Base-by-base conservation (phyloP, 2,329 filamentous ascomycete genomes). In the Hypoxylon sp. region DNA sequence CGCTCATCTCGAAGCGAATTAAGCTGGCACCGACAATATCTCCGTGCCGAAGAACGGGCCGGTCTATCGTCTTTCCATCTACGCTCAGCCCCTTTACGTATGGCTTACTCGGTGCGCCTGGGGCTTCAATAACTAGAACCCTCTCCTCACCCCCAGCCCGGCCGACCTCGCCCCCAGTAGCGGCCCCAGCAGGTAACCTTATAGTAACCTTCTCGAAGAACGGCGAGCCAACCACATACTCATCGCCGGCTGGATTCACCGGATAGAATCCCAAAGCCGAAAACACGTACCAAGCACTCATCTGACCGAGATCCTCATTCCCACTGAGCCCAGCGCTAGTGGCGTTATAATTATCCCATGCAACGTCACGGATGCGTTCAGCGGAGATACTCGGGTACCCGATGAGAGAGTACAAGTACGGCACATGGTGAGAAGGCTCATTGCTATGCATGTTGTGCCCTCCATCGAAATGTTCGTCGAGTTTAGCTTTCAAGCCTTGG, bases 251-350 rank as follows among this genome's bases (percentile, higher is more conserved):
- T 0, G 75, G 69, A 47, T 78, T 74, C 27, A 77, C 67, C 0
- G 75, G 75, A 51, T 78, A 78, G 58, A 78, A 77, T 0, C 75
- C 75, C 7, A 78, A 57, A 3, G 75, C 73, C 0, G 74, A 75
- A 45, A 78, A 76, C 3, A 78, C 63, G 42, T 77, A 78, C 75
- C 75, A 78, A 0, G 75, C 74, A 51, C 74, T 78, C 75, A 78
- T 78, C 64, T 78, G 75, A 2, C 75, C 75, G 3, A 78, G 63
- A 56, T 78, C 75, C 52, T 78, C 76, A 51, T 78, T 78, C 1
- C 76, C 76, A 23, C 72, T 71, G 0, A 78, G 55, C 1, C 76
- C 75, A 0, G 73, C 69, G 26, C 73, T 71, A 0, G 75, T 78
- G 6, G 74, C 70, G 27, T 78, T 78, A 36, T 77, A 78, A 15